phyloP scores from a whole-genome alignment of 345 rosid species.

The Laguncularia racemosa region DNA sequence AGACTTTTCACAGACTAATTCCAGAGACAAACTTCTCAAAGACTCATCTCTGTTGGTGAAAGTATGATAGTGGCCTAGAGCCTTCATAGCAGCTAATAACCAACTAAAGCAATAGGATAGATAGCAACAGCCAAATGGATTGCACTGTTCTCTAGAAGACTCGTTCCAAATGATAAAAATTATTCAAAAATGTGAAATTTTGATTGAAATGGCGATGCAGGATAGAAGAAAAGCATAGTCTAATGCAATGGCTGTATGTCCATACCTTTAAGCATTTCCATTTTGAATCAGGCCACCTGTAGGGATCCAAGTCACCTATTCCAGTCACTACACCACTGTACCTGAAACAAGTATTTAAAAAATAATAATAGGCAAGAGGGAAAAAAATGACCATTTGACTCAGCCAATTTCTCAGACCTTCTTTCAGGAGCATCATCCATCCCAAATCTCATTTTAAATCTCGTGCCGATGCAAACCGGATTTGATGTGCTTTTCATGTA shows the following conservation, averaged over 20 bases:
- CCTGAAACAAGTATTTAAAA: constrained; percentile 27
- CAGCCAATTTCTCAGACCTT: constrained; percentile 31
- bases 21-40: no score
- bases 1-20: no score
- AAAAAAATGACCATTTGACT: neutral
- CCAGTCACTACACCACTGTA: constrained; percentile 69
- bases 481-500: constrained; percentile 52
- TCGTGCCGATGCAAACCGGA: constrained; percentile 53
- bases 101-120: no score
- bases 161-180: no score
- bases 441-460: constrained; percentile 77
- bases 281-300: constrained; percentile 84
- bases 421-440: constrained; percentile 84
- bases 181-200: no score
- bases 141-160: no score
- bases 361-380: neutral
- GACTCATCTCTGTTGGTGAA: no score
- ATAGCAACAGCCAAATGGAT: no score
- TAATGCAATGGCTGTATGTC: constrained; percentile 2
- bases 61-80: no score
- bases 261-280: constrained; percentile 88
- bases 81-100: no score
- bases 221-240: no score
- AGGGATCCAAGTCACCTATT: constrained; percentile 62
- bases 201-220: no score